These are phyloP conservation scores for Tulasnella sp. DNA, from an alignment of 768 basidiomycete species.

Conservation along the genomic window DNA sequence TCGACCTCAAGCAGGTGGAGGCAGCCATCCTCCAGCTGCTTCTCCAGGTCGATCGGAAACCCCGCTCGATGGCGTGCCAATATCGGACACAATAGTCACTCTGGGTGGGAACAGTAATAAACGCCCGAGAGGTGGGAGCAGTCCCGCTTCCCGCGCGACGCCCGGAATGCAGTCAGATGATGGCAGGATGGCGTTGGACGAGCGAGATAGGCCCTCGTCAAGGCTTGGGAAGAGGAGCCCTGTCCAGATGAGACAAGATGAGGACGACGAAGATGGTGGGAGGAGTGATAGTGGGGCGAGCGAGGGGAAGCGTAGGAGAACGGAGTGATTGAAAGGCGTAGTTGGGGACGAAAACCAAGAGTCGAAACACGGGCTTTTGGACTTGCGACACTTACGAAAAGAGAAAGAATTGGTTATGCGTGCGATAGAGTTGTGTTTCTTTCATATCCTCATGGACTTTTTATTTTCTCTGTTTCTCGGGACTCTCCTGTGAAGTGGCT, in stretches of 20 bases:
- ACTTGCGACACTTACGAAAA: not conserved
- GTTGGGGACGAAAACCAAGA: not conserved
- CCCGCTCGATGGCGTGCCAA: constrained; percentile 1
- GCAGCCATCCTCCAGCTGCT: not conserved
- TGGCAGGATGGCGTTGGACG: not conserved
- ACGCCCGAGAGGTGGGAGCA: not conserved
- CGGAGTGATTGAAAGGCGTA: not conserved
- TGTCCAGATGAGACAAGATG: not conserved
- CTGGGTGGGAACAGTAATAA: not conserved
- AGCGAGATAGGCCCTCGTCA: not conserved
- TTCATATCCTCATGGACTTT: not conserved
- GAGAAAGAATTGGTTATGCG: not conserved
- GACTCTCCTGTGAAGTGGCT: not conserved
- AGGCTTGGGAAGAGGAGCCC: not conserved
- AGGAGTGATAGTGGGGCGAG: not conserved
- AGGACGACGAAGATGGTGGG: not conserved
- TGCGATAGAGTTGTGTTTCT: not conserved
- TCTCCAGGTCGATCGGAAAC: not conserved
- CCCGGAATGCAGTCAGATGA: not conserved
- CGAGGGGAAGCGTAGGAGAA: not conserved
- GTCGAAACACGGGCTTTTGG: not conserved
- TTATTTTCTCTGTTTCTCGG: not conserved
- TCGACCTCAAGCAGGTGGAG: not conserved
- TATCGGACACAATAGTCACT: not conserved
- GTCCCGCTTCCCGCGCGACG: not conserved